Evolutionary conservation across 2,329 filamentous ascomycete species (phyloP), one percentile per base, ranked within the genome.

Genomic region (Emergomyces pasteurianus): DNA sequence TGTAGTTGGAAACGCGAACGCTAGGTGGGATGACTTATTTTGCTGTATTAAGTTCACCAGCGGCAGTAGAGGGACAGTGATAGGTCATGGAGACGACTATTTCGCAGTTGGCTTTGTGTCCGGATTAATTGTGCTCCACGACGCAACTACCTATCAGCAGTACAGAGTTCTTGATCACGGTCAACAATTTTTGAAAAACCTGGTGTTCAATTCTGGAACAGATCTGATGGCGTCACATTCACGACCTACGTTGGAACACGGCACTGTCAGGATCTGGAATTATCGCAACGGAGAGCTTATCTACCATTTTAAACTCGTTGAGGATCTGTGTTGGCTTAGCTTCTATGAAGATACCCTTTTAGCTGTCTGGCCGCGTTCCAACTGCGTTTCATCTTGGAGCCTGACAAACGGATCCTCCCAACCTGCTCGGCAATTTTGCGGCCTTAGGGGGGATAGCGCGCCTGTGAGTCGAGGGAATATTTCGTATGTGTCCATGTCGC

Each of bases 21-120:
- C 63, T 21, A 63, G 67, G 52, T 72, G 72, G 72, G 70, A 73
- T 61, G 72, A 74, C 23, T 67, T 68, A 57, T 56, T 74, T 1
- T 61, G 67, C 3, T 71, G 66, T 50, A 67, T 74, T 36, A 62
- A 70, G 46, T 70, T 69, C 28, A 64, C 59, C 36, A 63, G 67
- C 42, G 63, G 66, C 21, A 61, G 64, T 26, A 65, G 67, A 54
- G 62, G 66, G 18, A 64, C 46, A 43, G 62, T 66, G 8, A 16
- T 69, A 10, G 16, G 60, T 12, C 61, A 49, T 59, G 62, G 62
- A 6, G 66, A 70, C 6, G 47, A 62, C 6, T 64, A 58, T 36
- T 61, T 70, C 31, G 68, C 66, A 18, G 61, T 71, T 21, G 69
- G 65, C 2, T 58, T 70, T 2, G 63, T 52, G 10, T 64, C 50